Percentiles rank a stretch among this genome's conserved stretches.
Conservation (phyloP, 2,329 filamentous ascomycete genomes). For the Colletotrichum spaethianum region DNA sequence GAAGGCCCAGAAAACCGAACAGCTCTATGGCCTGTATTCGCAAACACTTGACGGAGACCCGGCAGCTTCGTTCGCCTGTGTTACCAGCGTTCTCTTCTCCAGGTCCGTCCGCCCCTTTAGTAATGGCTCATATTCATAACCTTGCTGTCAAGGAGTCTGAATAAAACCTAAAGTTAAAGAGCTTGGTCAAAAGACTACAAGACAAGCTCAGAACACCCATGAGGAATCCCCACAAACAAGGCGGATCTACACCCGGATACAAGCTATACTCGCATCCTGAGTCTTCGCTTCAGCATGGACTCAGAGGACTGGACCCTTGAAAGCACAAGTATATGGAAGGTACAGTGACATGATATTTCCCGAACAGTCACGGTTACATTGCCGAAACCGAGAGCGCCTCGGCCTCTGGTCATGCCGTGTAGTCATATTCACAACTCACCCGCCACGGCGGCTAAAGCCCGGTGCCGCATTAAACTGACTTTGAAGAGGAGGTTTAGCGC, state of each 20-base stretch:
- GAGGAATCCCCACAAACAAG: not conserved
- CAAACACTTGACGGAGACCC: not conserved
- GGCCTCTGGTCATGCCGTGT: not conserved
- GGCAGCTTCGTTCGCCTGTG: no score
- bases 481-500: not conserved
- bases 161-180: not conserved
- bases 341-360: not conserved
- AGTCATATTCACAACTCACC: not conserved
- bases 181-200: not conserved
- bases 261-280: not conserved
- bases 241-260: not conserved
- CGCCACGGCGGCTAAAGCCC: not conserved
- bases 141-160: not conserved
- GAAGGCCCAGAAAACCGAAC: not conserved
- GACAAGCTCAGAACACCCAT: not conserved
- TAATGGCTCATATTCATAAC: not conserved
- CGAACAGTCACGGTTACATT: not conserved
- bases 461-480: not conserved
- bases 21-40: not conserved
- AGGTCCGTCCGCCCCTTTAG: not conserved
- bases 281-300: not conserved
- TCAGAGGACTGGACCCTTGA: not conserved
- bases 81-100: not conserved
- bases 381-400: not conserved
- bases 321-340: not conserved